phyloP scores from a whole-genome alignment of 768 basidiomycete genomes.

The Pholiota microspora region DNA sequence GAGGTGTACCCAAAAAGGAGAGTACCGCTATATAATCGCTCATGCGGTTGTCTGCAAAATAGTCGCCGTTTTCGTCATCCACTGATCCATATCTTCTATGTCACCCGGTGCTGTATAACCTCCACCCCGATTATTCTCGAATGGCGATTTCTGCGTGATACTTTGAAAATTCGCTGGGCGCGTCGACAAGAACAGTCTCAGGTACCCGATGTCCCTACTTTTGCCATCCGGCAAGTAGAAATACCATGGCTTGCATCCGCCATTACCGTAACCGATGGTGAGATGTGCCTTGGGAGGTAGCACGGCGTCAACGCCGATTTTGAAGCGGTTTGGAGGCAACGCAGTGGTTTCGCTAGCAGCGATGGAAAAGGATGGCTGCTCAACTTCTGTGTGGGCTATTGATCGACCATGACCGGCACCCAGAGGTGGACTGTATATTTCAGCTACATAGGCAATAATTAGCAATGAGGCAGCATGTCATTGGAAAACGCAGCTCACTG shows the following conservation, averaged over 20 bases:
- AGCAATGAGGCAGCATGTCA: background rate
- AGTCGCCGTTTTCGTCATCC: background rate
- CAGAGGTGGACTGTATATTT: slow-evolving; percentile 27
- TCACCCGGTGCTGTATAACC: background rate
- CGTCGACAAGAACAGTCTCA: slow-evolving; percentile 42
- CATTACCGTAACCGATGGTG: slow-evolving; percentile 41
- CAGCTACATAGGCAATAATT: slow-evolving; percentile 10
- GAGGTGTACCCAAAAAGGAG: no score
- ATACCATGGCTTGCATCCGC: slow-evolving; percentile 28
- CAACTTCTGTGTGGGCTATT: slow-evolving; percentile 7
- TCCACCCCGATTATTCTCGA: slow-evolving; percentile 12
- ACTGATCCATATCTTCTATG: slow-evolving; percentile 10
- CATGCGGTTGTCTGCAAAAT: no score
- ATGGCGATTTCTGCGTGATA: slow-evolving; percentile 31
- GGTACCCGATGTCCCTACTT: slow-evolving; percentile 36
- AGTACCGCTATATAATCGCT: no score
- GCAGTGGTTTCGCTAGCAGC: no score
- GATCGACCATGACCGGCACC: slow-evolving; percentile 23
- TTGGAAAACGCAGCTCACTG: slow-evolving; percentile 19
- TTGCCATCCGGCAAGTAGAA: slow-evolving; percentile 30
- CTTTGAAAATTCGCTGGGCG: slow-evolving; percentile 30
- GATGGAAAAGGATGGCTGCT: background rate
- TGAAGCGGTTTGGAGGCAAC: background rate
- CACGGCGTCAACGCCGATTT: slow-evolving; percentile 20
- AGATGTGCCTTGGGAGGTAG: slow-evolving; percentile 24